Evolutionary conservation across 1,284 basidiomycete species (phyloP).

Genomic region (Takashimella tepidaria): DNA sequence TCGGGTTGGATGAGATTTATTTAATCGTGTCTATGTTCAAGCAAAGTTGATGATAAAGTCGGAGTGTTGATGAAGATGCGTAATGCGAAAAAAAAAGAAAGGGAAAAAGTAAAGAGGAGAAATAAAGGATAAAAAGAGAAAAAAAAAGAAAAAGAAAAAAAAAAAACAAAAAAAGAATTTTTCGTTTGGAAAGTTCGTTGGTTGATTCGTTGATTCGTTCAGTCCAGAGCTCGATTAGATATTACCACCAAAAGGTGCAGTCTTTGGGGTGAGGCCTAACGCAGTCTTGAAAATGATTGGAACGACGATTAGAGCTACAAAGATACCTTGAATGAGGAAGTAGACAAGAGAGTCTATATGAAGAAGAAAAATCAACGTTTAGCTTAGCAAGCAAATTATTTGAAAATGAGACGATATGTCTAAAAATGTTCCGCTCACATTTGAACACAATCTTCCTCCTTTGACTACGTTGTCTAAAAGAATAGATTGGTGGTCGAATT

Average conservation of each 20-base stretch:
- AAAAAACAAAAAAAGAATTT: background rate
- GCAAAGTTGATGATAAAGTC: too few species aligned
- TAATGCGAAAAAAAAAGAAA: too few species aligned
- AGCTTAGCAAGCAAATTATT: too few species aligned
- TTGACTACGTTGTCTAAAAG: slow-evolving; percentile 77
- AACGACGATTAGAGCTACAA: slow-evolving; percentile 60
- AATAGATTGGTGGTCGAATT: slow-evolving; percentile 89
- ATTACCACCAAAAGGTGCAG: slow-evolving; percentile 32
- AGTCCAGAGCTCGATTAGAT: slow-evolving; percentile 27
- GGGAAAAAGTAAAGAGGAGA: background rate
- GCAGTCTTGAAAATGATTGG: slow-evolving; percentile 56
- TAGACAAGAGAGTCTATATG: slow-evolving; percentile 66
- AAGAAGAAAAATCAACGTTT: slow-evolving; percentile 33
- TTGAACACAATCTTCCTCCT: slow-evolving; percentile 72
- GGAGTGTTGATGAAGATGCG: too few species aligned
- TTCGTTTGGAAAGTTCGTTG: background rate
- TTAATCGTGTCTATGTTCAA: too few species aligned
- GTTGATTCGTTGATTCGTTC: background rate
- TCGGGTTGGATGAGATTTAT: too few species aligned
- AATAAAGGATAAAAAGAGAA: background rate
- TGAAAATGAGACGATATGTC: too few species aligned
- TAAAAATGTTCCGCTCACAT: too few species aligned
- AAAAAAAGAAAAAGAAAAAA: background rate
- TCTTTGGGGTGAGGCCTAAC: slow-evolving; percentile 57
- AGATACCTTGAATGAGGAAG: slow-evolving; percentile 64